Conservation (phyloP, 108 stramenopile species). For the Nannochloropsis gaditana region DNA sequence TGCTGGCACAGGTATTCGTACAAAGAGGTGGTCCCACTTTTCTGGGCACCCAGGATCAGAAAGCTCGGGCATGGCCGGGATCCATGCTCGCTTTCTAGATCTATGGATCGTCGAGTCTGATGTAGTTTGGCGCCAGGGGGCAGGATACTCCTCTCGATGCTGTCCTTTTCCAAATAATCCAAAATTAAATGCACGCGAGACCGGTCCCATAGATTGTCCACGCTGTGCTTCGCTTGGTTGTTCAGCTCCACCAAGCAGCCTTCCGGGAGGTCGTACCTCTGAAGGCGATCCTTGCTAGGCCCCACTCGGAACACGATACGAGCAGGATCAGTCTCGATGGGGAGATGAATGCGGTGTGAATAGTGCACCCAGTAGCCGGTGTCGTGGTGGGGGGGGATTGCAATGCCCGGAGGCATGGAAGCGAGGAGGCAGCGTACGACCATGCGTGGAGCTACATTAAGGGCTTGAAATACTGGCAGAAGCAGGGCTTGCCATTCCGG, state of each 20-base stretch:
- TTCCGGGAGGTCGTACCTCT: conserved; percentile 68
- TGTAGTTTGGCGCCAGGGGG: conserved; percentile 67
- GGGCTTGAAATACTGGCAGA: conserved; percentile 65
- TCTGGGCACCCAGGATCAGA: conserved; percentile 75
- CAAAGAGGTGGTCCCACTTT: conserved; percentile 86
- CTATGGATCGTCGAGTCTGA: conserved; percentile 86
- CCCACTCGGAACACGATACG: conserved; percentile 80
- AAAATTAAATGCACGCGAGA: conserved; percentile 86
- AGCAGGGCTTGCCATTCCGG: conserved; percentile 57
- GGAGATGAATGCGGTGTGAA: conserved; percentile 91
- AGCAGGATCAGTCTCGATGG: conserved; percentile 63
- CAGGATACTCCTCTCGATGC: conserved; percentile 37
- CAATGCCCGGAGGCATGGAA: conserved; percentile 80
- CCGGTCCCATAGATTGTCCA: conserved; percentile 67
- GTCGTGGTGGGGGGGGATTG: conserved; percentile 95
- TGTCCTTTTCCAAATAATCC: conserved; percentile 73
- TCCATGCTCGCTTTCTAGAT: conserved; percentile 38
- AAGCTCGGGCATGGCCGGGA: neutral
- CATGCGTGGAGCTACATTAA: conserved; percentile 53
- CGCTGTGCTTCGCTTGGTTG: conserved; percentile 85
- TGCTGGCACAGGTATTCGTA: conserved; percentile 89
- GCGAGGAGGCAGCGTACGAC: conserved; percentile 85
- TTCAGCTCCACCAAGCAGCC: conserved; percentile 96
- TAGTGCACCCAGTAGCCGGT: conserved; percentile 88
- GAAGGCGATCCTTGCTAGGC: conserved; percentile 59